phyloP scores from a whole-genome alignment of 192 early-diverging fungal genomes.

The Coemansia sp. region DNA sequence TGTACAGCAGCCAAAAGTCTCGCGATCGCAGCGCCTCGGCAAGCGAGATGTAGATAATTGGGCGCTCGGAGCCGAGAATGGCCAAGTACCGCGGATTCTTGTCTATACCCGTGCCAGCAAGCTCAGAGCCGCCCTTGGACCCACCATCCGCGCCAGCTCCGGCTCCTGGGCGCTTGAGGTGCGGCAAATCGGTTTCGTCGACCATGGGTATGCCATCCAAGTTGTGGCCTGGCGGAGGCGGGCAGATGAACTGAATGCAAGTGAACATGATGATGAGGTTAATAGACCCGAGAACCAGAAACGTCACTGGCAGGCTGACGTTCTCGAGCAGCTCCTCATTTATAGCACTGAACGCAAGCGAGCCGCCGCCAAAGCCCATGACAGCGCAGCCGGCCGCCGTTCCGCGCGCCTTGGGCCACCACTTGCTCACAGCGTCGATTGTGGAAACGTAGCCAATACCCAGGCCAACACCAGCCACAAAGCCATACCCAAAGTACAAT shows the following conservation, averaged over 20 bases:
- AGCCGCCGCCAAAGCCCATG: conserved; percentile 73
- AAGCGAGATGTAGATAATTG: conserved; percentile 54
- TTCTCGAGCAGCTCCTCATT: conserved; percentile 59
- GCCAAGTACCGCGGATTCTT: not conserved
- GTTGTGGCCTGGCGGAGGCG: conserved; percentile 66
- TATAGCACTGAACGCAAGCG: conserved; percentile 66
- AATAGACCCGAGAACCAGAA: conserved; percentile 63
- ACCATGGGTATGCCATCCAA: conserved; percentile 61
- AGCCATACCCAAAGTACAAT: conserved; percentile 64
- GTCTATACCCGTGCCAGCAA: not conserved
- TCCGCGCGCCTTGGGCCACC: conserved; percentile 62
- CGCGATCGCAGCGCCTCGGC: conserved; percentile 56
- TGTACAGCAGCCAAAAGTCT: conserved; percentile 63
- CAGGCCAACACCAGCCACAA: conserved; percentile 61
- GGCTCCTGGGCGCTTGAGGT: not conserved
- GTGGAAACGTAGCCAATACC: conserved; percentile 67
- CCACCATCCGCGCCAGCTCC: not conserved
- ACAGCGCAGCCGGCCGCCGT: conserved; percentile 65
- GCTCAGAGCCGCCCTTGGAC: not conserved
- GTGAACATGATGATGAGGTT: conserved; percentile 63
- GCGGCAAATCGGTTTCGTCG: conserved; percentile 7
- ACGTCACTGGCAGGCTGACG: conserved; percentile 58
- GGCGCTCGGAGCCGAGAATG: conserved; percentile 1
- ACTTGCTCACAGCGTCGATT: conserved; percentile 60
- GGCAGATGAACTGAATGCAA: conserved; percentile 56